phyloP scores from a whole-genome alignment of 805 yeast genomes.

The Tetrapisispora fleetii region DNA sequence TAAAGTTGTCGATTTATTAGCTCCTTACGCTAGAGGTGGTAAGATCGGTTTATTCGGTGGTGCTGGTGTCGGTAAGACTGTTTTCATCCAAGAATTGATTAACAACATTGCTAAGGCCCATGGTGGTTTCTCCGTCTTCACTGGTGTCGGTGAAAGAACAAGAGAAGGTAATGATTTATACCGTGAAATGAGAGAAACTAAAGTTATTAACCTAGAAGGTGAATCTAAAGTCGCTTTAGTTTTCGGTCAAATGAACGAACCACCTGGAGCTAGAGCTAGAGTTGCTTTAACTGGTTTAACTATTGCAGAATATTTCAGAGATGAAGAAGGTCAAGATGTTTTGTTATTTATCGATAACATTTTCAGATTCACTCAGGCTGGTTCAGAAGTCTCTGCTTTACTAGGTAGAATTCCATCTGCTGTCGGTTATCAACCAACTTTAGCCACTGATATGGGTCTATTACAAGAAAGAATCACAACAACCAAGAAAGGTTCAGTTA shows the following conservation, averaged over 20 bases:
- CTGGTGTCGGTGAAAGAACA: constrained; percentile 99
- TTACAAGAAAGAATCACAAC: constrained; percentile 99
- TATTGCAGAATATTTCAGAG: constrained; percentile 99
- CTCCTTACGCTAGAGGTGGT: constrained; percentile 99
- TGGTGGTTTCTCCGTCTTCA: constrained; percentile 99
- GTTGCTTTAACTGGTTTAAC: constrained; percentile 99
- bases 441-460: constrained; percentile 99
- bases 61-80: constrained; percentile 99
- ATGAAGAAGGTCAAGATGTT: constrained; percentile 99
- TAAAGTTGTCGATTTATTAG: constrained; percentile 97
- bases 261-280: constrained; percentile 99
- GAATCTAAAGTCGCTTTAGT: constrained; percentile 99
- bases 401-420: constrained; percentile 99
- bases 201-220: constrained; percentile 99
- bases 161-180: constrained; percentile 99
- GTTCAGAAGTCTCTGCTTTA: constrained; percentile 99
- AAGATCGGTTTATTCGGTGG: constrained; percentile 99
- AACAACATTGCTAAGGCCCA: constrained; percentile 99
- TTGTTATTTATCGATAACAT: constrained; percentile 98
- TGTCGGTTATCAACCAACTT: constrained; percentile 99
- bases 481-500: constrained; percentile 98
- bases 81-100: constrained; percentile 97
- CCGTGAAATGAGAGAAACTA: constrained; percentile 99
- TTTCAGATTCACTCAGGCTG: constrained; percentile 99
- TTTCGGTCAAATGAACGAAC: constrained; percentile 99